phyloP scores from a whole-genome alignment of 768 basidiomycete species.

The Tylopilus cervinicoccineus region DNA sequence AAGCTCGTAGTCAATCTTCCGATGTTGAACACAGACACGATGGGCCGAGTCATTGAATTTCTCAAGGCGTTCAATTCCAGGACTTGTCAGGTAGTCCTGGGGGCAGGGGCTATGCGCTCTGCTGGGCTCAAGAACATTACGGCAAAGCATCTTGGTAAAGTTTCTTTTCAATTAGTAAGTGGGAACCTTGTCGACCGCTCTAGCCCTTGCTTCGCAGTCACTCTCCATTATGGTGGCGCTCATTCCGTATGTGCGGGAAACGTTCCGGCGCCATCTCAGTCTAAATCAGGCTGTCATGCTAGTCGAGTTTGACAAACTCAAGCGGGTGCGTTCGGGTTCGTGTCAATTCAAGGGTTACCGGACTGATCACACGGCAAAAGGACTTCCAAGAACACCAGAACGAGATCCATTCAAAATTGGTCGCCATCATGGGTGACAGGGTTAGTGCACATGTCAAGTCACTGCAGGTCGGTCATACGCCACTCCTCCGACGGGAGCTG shows the following conservation, averaged over 20 bases:
- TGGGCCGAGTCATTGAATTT: constrained; percentile 92
- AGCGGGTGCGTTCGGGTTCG: constrained; percentile 60
- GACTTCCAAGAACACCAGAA: constrained; percentile 99
- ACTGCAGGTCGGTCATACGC: constrained; percentile 54
- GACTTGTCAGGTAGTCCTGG: constrained; percentile 96
- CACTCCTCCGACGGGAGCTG: constrained; percentile 4
- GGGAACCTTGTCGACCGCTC: constrained; percentile 16
- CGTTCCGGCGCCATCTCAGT: constrained; percentile 88
- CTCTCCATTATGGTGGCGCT: constrained; percentile 91
- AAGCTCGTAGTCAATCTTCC: constrained; percentile 83
- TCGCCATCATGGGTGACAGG: constrained; percentile 97
- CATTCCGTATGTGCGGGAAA: constrained; percentile 94
- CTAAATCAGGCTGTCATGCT: constrained; percentile 96
- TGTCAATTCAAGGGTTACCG: not conserved
- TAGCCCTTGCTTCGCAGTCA: constrained; percentile 94
- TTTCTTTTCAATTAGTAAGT: constrained; percentile 14
- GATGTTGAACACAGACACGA: constrained; percentile 90
- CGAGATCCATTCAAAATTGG: constrained; percentile 95
- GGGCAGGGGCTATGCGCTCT: constrained; percentile 98
- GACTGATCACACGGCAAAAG: constrained; percentile 34
- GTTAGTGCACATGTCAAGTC: constrained; percentile 80
- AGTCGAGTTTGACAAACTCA: constrained; percentile 97
- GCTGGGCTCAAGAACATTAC: constrained; percentile 98
- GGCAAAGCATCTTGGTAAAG: constrained; percentile 85
- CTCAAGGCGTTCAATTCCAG: constrained; percentile 97